Evolutionary conservation across 2,329 filamentous ascomycete species (phyloP), one percentile per base, ranked within the genome.

Genomic region (Paraphaeosphaeria sporulosa): DNA sequence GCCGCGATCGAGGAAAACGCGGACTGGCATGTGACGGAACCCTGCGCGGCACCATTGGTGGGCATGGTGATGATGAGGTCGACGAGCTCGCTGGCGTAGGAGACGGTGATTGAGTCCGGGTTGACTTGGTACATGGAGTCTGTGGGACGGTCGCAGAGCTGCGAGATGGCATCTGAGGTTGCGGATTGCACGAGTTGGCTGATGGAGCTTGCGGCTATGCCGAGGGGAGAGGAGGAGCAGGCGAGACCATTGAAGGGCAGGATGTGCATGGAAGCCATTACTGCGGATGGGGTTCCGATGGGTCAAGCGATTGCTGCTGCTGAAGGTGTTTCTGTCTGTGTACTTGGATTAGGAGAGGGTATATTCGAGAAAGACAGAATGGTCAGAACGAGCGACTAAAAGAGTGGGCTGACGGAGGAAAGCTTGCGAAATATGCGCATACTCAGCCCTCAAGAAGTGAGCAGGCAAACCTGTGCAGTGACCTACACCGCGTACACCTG

Each of bases 81-180:
- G 6, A 49, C 47, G 25, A 49, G 25, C 4, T 32, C 27, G 15
- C 27, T 23, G 47, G n/a, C 27, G 47, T 36, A 32, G 47, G 47
- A 32, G 1, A 34, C 9, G 3, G 44, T 13, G 17, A 49, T 27
- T 27, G 47, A 32, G 30, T 27, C 27, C 15, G 25, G 9, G 13
- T 21, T 34, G 27, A 36, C 34, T 7, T 32, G 5, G 47, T 49
- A 49, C 15, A 19, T 32, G 47, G 27, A 27, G 27, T 32, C 47
- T n/a, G 47, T 34, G 27, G 47, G 47, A 8, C 30, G 47, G 15
- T n/a, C 25, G 17, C 47, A 49, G 27, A 49, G 47, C n/a, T 49
- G 47, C 4, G 47, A 21, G 2, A 49, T 5, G 15, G 47, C 30
- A 27, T 27, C 30, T 17, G 15, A 12, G 7, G 19, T 8, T 17